These are phyloP conservation scores for Pterocarpus macrocarpus DNA, from an alignment of 306 rosid genomes.

Conservation along the genomic window DNA sequence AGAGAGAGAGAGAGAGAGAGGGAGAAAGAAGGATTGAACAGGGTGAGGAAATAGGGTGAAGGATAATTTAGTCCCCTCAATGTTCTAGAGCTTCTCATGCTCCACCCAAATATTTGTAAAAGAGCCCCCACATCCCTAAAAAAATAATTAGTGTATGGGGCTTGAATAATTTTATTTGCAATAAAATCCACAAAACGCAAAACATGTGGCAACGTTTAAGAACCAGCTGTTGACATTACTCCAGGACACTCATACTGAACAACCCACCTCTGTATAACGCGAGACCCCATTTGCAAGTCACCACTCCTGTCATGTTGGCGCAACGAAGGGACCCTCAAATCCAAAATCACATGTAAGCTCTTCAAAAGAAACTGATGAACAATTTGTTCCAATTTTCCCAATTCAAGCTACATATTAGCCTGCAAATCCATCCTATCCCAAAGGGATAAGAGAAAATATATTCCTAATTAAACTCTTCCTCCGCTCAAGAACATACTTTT, in stretches of 20 bases:
- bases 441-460: background rate
- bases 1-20: no score
- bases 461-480: constrained; percentile 49
- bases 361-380: constrained; percentile 81
- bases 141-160: no score
- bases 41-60: no score
- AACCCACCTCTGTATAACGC: constrained; percentile 85
- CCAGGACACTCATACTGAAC: constrained; percentile 81
- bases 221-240: constrained; percentile 34
- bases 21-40: no score
- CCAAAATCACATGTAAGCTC: constrained; percentile 75
- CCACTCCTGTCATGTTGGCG: constrained; percentile 66
- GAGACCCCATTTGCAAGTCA: constrained; percentile 56
- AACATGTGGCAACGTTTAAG: no score
- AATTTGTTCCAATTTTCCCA: constrained; percentile 79
- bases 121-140: no score
- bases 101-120: no score
- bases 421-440: constrained; percentile 74
- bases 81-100: no score
- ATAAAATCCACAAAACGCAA: no score
- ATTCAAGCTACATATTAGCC: constrained; percentile 69
- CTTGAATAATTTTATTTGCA: no score
- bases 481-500: constrained; percentile 37
- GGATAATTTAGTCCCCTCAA: no score
- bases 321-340: constrained; percentile 79